These are phyloP conservation scores for Phoma sp. DNA, from an alignment of 2,329 filamentous ascomycete species.

Conservation along the genomic window DNA sequence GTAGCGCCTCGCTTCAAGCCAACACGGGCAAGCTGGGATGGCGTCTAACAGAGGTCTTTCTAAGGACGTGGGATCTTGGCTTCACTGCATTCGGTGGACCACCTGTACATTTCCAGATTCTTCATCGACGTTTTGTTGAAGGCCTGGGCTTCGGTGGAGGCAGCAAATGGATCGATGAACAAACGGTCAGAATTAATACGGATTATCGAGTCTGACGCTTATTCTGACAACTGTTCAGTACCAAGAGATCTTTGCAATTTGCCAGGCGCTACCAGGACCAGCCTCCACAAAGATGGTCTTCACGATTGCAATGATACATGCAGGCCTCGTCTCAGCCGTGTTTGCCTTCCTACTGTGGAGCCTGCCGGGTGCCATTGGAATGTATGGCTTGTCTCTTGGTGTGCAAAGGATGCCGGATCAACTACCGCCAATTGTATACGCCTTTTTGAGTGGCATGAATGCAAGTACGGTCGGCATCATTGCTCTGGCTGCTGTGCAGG, in stretches of 20 bases:
- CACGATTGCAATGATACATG: conserved; percentile 70
- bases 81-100: conserved; percentile 73
- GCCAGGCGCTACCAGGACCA: conserved; percentile 72
- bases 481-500: conserved; percentile 69
- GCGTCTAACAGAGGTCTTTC: conserved; percentile 38
- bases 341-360: conserved; percentile 71
- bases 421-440: conserved; percentile 70
- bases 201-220: neutral
- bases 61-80: conserved; percentile 64
- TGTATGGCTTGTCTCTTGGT: conserved; percentile 72
- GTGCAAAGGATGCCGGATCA: conserved; percentile 66
- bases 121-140: conserved; percentile 68
- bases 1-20: conserved; percentile 23
- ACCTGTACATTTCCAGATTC: conserved; percentile 73
- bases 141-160: conserved; percentile 57
- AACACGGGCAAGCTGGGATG: conserved; percentile 30
- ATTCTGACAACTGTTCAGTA: conserved; percentile 56
- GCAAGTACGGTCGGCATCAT: conserved; percentile 76
- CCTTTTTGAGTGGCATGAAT: conserved; percentile 74
- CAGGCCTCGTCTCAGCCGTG: conserved; percentile 65
- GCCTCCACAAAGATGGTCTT: conserved; percentile 76
- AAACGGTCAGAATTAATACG: conserved; percentile 58
- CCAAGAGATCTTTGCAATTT: conserved; percentile 75
- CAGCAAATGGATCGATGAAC: conserved; percentile 72
- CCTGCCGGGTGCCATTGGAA: conserved; percentile 73